Conservation (phyloP, 1,284 basidiomycete genomes). For the Puccinia polysora region DNA sequence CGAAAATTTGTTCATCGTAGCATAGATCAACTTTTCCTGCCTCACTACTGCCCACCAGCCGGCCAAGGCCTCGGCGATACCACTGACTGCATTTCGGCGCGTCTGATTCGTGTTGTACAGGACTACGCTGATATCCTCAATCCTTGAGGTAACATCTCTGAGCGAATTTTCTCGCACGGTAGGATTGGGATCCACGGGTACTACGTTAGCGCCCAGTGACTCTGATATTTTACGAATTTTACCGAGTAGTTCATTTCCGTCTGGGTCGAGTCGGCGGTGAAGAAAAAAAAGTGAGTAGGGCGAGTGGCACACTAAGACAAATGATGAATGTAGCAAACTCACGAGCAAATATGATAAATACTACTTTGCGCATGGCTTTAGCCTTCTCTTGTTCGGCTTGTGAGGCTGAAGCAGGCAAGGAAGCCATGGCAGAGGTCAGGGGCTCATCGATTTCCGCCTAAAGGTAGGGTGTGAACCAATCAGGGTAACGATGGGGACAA, state of each 20-base stretch:
- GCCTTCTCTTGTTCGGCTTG: conserved; percentile 63
- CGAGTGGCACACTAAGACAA: not conserved
- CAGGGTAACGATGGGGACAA: not conserved
- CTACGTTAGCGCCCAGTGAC: conserved; percentile 91
- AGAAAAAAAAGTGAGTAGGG: not conserved
- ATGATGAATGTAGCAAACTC: not conserved
- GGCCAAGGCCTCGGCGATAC: conserved; percentile 76
- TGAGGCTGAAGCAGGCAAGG: conserved; percentile 43
- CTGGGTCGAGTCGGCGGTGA: not conserved
- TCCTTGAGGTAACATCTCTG: conserved; percentile 76
- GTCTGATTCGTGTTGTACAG: conserved; percentile 84
- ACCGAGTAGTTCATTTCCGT: conserved; percentile 82
- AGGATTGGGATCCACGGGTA: conserved; percentile 89
- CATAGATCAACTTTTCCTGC: conserved; percentile 93
- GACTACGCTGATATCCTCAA: conserved; percentile 88
- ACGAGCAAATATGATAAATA: conserved; percentile 97
- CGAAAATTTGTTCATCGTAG: conserved; percentile 88
- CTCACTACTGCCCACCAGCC: conserved; percentile 90
- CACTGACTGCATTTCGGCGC: conserved; percentile 76
- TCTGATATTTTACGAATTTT: conserved; percentile 99
- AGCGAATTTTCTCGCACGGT: conserved; percentile 87
- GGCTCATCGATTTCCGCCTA: conserved; percentile 77
- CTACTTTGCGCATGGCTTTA: conserved; percentile 70
- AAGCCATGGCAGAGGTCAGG: conserved; percentile 71
- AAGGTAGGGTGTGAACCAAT: not conserved